Conservation (phyloP, 441 rosid genomes). For the Biscutella laevigata region DNA sequence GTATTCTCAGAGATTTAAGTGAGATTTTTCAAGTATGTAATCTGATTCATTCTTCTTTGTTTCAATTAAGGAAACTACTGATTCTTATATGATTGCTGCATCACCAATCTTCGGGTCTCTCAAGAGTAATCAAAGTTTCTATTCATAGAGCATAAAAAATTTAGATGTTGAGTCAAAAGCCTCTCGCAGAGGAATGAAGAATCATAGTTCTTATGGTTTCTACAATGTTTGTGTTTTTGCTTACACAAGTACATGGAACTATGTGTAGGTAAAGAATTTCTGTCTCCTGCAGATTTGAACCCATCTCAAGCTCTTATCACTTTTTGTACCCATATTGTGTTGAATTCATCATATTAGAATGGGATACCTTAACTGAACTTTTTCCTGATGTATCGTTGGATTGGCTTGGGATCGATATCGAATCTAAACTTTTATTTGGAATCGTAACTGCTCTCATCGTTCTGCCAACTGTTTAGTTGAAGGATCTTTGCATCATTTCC, state of each 20-base stretch:
- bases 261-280: conserved; percentile 43
- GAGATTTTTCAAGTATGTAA: no score
- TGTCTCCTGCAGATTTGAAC: neutral
- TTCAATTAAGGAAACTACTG: conserved; percentile 55
- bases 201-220: conserved; percentile 16
- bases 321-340: conserved; percentile 60
- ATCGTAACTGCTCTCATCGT: conserved; percentile 60
- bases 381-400: conserved; percentile 67
- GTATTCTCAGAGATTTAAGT: no score
- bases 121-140: conserved; percentile 28
- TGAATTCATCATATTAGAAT: conserved; percentile 76
- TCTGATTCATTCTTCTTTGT: no score
- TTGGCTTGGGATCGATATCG: conserved; percentile 47
- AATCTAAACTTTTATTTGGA: conserved; percentile 66
- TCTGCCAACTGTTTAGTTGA: conserved; percentile 77
- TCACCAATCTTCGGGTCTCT: conserved; percentile 54
- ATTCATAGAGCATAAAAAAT: conserved; percentile 33
- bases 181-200: conserved; percentile 43
- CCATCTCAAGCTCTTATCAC: neutral
- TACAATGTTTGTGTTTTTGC: conserved; percentile 22
- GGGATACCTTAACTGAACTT: conserved; percentile 71
- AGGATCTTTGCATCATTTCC: conserved; percentile 68
- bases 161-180: conserved; percentile 40
- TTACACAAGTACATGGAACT: conserved; percentile 54
- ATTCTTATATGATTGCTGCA: conserved; percentile 61